These are phyloP conservation scores for Allodekkera sacchari DNA, from an alignment of 805 yeast species.

Conservation along the genomic window DNA sequence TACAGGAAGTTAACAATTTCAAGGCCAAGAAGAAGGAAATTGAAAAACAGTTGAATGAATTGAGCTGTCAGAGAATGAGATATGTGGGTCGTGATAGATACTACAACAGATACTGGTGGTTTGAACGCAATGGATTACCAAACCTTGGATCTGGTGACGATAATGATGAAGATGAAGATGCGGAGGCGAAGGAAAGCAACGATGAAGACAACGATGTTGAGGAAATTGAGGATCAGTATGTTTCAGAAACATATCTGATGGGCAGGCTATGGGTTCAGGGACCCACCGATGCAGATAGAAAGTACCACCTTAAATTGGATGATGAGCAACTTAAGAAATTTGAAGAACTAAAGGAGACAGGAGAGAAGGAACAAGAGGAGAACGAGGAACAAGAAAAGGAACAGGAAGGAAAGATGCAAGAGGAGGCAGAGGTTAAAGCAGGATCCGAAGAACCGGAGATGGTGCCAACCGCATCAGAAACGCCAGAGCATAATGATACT, in stretches of 20 bases:
- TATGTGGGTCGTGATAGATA: constrained; percentile 76
- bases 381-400: constrained; percentile 1
- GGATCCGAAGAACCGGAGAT: no score
- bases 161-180: constrained; percentile 20
- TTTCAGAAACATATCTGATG: constrained; percentile 58
- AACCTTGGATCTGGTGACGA: constrained; percentile 18
- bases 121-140: constrained; percentile 79
- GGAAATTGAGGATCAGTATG: constrained; percentile 33
- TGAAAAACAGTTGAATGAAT: constrained; percentile 55
- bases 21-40: constrained; percentile 41
- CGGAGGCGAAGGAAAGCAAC: constrained; percentile 25
- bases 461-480: no score
- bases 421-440: neutral
- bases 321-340: constrained; percentile 31
- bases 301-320: constrained; percentile 12
- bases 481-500: neutral
- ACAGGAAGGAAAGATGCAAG: neutral
- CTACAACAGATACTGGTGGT: constrained; percentile 92
- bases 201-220: constrained; percentile 28
- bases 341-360: constrained; percentile 3
- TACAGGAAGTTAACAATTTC: constrained; percentile 35
- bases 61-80: constrained; percentile 70
- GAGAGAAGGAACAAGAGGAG: constrained; percentile 2
- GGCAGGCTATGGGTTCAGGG: constrained; percentile 92
- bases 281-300: constrained; percentile 47